Conservation (phyloP, 768 basidiomycete species). For the Auriscalpium microsporum region DNA sequence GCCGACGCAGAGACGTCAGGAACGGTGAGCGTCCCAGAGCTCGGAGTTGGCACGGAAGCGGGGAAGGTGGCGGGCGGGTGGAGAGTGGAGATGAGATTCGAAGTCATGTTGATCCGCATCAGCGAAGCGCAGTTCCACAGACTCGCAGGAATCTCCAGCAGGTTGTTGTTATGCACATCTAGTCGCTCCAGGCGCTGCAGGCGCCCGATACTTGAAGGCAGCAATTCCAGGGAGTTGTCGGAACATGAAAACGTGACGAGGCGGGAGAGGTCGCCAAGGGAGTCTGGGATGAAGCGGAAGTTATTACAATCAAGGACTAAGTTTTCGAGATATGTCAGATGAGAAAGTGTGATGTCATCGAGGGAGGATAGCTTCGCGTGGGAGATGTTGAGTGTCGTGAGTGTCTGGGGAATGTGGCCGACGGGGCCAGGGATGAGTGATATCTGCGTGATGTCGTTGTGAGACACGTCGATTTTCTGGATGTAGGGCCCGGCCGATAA, state of each 20-base stretch:
- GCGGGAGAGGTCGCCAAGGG: slow-evolving; percentile 61
- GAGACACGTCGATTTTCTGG: slow-evolving; percentile 61
- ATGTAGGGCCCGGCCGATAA: slow-evolving; percentile 63
- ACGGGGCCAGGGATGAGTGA: slow-evolving; percentile 47
- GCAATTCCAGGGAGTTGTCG: slow-evolving; percentile 76
- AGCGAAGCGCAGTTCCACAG: slow-evolving; percentile 83
- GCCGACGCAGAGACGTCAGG: slow-evolving; percentile 3
- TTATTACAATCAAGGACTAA: slow-evolving; percentile 83
- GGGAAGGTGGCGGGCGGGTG: slow-evolving; percentile 46
- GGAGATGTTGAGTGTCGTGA: slow-evolving; percentile 80
- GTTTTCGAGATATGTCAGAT: slow-evolving; percentile 60
- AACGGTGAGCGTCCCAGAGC: background rate
- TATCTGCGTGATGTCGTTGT: slow-evolving; percentile 85
- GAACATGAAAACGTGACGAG: slow-evolving; percentile 76
- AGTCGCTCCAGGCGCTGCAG: slow-evolving; percentile 67
- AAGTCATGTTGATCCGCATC: slow-evolving; percentile 72
- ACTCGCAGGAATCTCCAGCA: slow-evolving; percentile 62
- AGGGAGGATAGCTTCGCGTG: slow-evolving; percentile 81
- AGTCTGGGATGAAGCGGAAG: slow-evolving; percentile 77
- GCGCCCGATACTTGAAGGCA: slow-evolving; percentile 70
- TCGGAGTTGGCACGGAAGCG: background rate
- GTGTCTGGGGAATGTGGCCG: slow-evolving; percentile 36
- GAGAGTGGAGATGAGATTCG: slow-evolving; percentile 74
- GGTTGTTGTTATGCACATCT: slow-evolving; percentile 87
- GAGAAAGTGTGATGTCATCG: slow-evolving; percentile 63